Percentiles rank a stretch among this genome's conserved stretches.
Evolutionary conservation across 2,329 filamentous ascomycete species (phyloP).

Genomic region (Fusarium neocosmosporiellum): DNA sequence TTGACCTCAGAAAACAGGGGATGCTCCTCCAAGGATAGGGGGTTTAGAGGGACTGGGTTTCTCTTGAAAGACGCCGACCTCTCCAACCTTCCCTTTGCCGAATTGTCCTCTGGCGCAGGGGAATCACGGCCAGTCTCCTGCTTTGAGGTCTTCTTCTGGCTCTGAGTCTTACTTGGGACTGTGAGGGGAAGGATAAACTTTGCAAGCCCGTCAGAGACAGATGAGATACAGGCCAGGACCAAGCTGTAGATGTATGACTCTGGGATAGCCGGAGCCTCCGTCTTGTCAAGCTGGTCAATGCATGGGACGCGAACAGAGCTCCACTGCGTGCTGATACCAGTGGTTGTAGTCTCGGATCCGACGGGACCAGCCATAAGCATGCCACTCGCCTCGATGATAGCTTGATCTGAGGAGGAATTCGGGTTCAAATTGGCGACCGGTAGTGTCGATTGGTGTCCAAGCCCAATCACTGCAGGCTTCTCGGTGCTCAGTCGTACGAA

Average conservation of each 20-base stretch:
- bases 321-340: conserved; percentile 91
- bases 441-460: conserved; percentile 88
- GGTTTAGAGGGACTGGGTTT: conserved; percentile 85
- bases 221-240: conserved; percentile 88
- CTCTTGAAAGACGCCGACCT: conserved; percentile 77
- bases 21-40: conserved; percentile 79
- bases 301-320: conserved; percentile 88
- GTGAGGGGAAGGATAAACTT: conserved; percentile 94
- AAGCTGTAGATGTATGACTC: conserved; percentile 96
- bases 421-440: conserved; percentile 70
- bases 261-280: conserved; percentile 82
- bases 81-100: conserved; percentile 57
- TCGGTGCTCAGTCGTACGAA: conserved; percentile 95
- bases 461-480: conserved; percentile 87
- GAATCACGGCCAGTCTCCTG: conserved; percentile 58
- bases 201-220: conserved; percentile 89
- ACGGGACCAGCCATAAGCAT: conserved; percentile 84
- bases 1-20: conserved; percentile 77
- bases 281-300: conserved; percentile 94
- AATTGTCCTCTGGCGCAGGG: conserved; percentile 50
- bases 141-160: conserved; percentile 61
- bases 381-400: conserved; percentile 88
- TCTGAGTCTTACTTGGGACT: conserved; percentile 76
- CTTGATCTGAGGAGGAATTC: conserved; percentile 77
- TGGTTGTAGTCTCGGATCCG: conserved; percentile 72